phyloP scores from a whole-genome alignment of 1,139 yeast genomes.

The Pneumocystis jirovecii region DNA sequence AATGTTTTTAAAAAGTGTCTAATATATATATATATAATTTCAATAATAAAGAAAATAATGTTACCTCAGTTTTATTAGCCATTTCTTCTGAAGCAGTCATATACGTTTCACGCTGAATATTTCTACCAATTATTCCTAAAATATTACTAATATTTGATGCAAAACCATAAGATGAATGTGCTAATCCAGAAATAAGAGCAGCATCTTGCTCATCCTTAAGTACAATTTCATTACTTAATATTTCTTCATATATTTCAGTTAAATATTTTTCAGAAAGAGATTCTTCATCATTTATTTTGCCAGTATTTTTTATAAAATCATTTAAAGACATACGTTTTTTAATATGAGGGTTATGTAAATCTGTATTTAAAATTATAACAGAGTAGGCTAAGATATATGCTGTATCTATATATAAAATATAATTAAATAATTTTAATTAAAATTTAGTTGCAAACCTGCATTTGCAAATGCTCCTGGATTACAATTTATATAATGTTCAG shows the following conservation, averaged over 20 bases:
- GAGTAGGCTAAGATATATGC: slow-evolving; percentile 79
- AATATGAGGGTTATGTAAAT: slow-evolving; percentile 62
- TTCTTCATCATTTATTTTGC: slow-evolving; percentile 55
- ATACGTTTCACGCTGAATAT: slow-evolving; percentile 51
- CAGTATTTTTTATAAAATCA: slow-evolving; percentile 62
- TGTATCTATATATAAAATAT: slow-evolving; percentile 28
- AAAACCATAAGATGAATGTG: slow-evolving; percentile 25
- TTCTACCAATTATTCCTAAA: slow-evolving; percentile 92
- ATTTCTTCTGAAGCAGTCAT: slow-evolving; percentile 34
- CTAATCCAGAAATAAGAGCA: slow-evolving; percentile 19
- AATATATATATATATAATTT: slow-evolving; percentile 74
- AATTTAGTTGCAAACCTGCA: slow-evolving; percentile 38
- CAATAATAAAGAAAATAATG: slow-evolving; percentile 51
- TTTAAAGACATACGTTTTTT: slow-evolving; percentile 72
- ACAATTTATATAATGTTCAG: slow-evolving; percentile 48
- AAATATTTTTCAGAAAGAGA: slow-evolving; percentile 81
- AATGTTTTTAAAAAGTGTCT: slow-evolving; percentile 56
- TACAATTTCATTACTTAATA: slow-evolving; percentile 74
- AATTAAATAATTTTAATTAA: background rate
- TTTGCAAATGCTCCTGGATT: slow-evolving; percentile 45
- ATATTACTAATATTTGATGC: slow-evolving; percentile 53
- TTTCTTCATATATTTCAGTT: slow-evolving; percentile 63
- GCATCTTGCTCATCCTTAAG: slow-evolving; percentile 97
- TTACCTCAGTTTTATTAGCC: slow-evolving; percentile 18
- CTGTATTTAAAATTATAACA: slow-evolving; percentile 74